Evolutionary conservation across 1,139 yeast genomes (phyloP).

Genomic region (Sugiyamaella novakii): DNA sequence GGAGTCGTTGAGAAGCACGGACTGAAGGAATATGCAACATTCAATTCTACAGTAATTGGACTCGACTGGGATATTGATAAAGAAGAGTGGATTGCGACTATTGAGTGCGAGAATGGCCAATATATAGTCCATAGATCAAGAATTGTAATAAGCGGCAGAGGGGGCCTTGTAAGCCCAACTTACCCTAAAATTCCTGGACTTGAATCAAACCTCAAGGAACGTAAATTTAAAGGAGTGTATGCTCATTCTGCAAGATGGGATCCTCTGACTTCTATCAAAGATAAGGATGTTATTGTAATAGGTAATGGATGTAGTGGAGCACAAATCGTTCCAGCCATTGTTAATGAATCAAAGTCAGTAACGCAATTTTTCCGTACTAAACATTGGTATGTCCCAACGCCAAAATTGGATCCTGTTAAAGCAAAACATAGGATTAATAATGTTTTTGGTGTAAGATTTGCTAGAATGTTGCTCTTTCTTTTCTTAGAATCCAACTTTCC

Average conservation of each 20-base stretch:
- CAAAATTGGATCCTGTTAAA: constrained; percentile 7
- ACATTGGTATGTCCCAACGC: constrained; percentile 27
- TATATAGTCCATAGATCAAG: constrained; percentile 19
- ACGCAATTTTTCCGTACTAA: constrained; percentile 33
- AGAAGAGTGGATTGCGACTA: constrained; percentile 25
- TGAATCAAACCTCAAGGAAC: constrained; percentile 32
- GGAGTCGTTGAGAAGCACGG: constrained; percentile 29
- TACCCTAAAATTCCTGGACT: constrained; percentile 26
- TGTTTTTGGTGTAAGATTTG: constrained; percentile 20
- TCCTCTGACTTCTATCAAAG: constrained; percentile 41
- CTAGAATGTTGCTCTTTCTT: constrained; percentile 14
- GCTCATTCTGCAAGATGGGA: constrained; percentile 53
- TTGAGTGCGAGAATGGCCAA: constrained; percentile 15
- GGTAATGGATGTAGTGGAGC: constrained; percentile 52
- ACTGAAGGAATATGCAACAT: constrained; percentile 19
- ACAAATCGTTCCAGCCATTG: constrained; percentile 43
- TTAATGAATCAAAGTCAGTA: constrained; percentile 26
- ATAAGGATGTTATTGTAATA: constrained; percentile 45
- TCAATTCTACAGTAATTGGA: constrained; percentile 27
- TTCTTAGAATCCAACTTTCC: constrained; percentile 14
- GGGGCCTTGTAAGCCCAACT: constrained; percentile 24
- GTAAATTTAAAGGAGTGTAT: constrained; percentile 46
- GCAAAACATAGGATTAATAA: constrained; percentile 22
- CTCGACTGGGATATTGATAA: constrained; percentile 30
- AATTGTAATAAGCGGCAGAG: constrained; percentile 23